These are phyloP conservation scores for Basipetospora chlamydospora DNA, from an alignment of 2,329 filamentous ascomycete genomes.

Conservation along the genomic window DNA sequence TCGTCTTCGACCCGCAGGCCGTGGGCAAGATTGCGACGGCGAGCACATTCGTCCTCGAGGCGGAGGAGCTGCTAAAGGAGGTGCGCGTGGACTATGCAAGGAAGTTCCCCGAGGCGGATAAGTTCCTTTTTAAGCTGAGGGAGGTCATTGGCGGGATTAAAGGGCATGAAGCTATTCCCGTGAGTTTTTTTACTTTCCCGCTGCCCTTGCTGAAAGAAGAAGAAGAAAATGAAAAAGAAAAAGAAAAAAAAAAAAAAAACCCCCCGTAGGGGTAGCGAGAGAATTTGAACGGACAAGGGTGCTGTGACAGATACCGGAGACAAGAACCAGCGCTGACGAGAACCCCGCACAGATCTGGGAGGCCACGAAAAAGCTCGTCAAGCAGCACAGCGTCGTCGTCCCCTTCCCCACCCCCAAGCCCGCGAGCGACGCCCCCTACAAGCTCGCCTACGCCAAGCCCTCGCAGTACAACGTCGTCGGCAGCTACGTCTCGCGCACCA, in stretches of 20 bases:
- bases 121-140: constrained; percentile 36
- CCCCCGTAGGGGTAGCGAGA: no score
- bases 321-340: neutral
- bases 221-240: no score
- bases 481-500: constrained; percentile 67
- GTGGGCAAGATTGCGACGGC: constrained; percentile 28
- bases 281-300: neutral
- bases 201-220: no score
- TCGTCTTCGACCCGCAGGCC: constrained; percentile 25
- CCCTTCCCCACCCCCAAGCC: constrained; percentile 79
- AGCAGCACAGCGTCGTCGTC: constrained; percentile 52
- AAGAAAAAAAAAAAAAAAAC: no score
- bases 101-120: constrained; percentile 24
- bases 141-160: constrained; percentile 34
- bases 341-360: constrained; percentile 56
- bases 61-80: constrained; percentile 43
- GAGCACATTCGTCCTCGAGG: constrained; percentile 43
- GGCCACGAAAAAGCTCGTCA: constrained; percentile 52
- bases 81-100: constrained; percentile 36
- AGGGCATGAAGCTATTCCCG: constrained; percentile 33
- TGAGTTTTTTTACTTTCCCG: constrained; percentile 18
- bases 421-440: constrained; percentile 62
- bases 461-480: constrained; percentile 74
- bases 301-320: neutral
- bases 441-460: constrained; percentile 64